Percentiles rank a stretch among this genome's conserved stretches.
Conservation (phyloP, 2,329 filamentous ascomycete genomes). For the Calonectria multiphialidica region DNA sequence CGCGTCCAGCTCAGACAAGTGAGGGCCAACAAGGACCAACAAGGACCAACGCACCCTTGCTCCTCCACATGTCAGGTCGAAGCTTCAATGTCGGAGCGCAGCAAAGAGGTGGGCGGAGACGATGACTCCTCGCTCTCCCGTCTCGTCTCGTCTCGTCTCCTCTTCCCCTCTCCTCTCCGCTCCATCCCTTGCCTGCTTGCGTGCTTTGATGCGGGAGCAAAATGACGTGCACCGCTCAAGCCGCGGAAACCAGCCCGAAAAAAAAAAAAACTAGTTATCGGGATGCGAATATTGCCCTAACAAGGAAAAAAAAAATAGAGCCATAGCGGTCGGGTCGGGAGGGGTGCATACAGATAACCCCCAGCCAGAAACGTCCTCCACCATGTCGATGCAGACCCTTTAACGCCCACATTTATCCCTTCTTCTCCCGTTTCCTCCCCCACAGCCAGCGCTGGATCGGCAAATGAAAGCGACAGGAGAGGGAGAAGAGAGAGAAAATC, state of each 20-base stretch:
- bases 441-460: neutral
- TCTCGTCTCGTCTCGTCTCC: no score
- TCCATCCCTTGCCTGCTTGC: neutral
- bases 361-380: neutral
- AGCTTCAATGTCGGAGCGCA: conserved; percentile 3
- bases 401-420: neutral
- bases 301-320: neutral
- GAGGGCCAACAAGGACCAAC: no score
- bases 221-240: neutral
- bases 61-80: conserved; percentile 2
- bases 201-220: neutral
- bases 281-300: no score
- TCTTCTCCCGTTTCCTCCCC: neutral
- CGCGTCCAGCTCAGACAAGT: no score
- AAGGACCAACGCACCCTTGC: neutral
- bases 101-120: neutral
- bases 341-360: neutral
- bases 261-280: neutral
- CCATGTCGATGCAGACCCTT: neutral
- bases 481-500: neutral
- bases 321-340: no score
- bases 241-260: neutral
- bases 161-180: neutral
- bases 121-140: no score
- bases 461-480: neutral